These are phyloP conservation scores for Fusarium nisikadoi DNA, from an alignment of 2,329 filamentous ascomycete genomes.

Conservation along the genomic window DNA sequence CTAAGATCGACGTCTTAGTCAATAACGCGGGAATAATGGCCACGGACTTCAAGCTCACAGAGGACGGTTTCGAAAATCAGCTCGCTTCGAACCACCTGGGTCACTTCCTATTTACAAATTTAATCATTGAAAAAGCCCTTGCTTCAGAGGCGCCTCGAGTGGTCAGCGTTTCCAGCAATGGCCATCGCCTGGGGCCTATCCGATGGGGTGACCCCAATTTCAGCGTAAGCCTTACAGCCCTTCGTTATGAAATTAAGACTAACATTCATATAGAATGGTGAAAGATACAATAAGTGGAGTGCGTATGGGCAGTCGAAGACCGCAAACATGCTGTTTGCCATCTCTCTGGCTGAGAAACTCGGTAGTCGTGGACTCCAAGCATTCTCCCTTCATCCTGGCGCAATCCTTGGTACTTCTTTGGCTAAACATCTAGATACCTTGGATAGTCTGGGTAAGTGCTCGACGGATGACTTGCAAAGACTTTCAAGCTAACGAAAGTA, in stretches of 20 bases:
- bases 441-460: neutral
- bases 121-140: neutral
- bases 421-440: neutral
- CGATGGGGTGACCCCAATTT: conserved; percentile 16
- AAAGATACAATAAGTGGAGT: conserved; percentile 11
- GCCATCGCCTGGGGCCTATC: conserved; percentile 3
- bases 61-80: conserved; percentile 10
- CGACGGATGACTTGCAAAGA: rapidly evolving
- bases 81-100: conserved; percentile 17
- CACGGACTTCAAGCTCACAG: conserved; percentile 5
- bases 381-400: conserved; percentile 23
- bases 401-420: neutral
- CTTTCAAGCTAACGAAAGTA: rapidly evolving
- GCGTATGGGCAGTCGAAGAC: conserved; percentile 25
- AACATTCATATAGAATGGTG: neutral
- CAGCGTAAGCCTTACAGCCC: neutral
- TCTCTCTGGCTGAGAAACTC: conserved; percentile 31
- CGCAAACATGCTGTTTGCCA: conserved; percentile 18
- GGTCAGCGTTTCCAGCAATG: conserved; percentile 12
- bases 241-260: rapidly evolving
- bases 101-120: conserved; percentile 17
- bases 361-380: conserved; percentile 8
- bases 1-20: conserved; percentile 3
- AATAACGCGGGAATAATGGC: conserved; percentile 19
- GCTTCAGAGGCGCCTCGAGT: conserved; percentile 3